Base-by-base conservation (phyloP, 495 filamentous ascomycete genomes). In the Neurospora sp. region DNA sequence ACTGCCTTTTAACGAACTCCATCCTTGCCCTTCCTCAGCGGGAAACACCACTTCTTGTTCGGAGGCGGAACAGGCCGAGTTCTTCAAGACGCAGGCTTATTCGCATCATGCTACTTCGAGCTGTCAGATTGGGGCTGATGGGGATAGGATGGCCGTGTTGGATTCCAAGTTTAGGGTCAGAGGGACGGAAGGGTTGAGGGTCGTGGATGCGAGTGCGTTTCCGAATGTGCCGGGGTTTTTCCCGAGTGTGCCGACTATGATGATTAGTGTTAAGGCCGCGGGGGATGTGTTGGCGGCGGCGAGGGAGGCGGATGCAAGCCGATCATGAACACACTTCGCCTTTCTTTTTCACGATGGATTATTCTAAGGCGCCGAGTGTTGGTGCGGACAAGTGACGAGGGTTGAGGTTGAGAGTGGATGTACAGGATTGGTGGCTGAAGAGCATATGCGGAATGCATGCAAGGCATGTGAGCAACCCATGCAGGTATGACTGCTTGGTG, bases 181-280 rank as follows among this genome's bases (percentile, higher is more conserved):
- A 6, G 86, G 86, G 4, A 81, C 86, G 1, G 75, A 78, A 35
- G 83, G 83, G 35, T 76, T 88, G 71, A 73, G 86, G 4, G 86
- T 88, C 1, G 87, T 90, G 31, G 88, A 90, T 75, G 88, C 86
- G 7, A 84, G 82, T 69, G 76, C 82, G 2, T 88, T 87, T 73
- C 85, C 88, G 0, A 77, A 79, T 16, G 84, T 86, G n/a, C 86
- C 85, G 0, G 89, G 89, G 1, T 85, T 84, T n/a, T 91, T 89
- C 59, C 86, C 88, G n/a, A 83, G 83, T 31, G 77, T 87, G 47
- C 84, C 89, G 5, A 89, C 88, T 2, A 90, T 90, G 76, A 89
- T 90, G 84, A 75, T 91, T 35, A 85, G 85, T 65, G 87, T 88
- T 76, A 91, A 91, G 83, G 89, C 89, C 2, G 84, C 87, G 0